Conservation (phyloP, 1,284 basidiomycete genomes). For the Sanguinoderma infundibulare region DNA sequence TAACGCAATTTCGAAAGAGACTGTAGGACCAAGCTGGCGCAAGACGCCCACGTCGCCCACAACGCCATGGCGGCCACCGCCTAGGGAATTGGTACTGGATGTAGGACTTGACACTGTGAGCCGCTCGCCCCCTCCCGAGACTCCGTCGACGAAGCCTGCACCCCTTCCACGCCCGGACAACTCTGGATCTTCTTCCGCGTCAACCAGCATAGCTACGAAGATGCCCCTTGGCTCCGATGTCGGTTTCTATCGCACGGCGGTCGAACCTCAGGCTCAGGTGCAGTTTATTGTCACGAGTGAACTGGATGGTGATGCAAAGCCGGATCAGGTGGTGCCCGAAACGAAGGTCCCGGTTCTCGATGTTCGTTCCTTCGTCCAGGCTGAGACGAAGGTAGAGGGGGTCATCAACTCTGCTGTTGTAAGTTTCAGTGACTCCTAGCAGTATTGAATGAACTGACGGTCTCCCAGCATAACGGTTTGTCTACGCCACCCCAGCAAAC, state of each 20-base stretch:
- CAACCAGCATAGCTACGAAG: constrained; percentile 33
- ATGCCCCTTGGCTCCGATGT: constrained; percentile 72
- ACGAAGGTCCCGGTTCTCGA: not conserved
- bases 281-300: constrained; percentile 81
- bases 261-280: constrained; percentile 51
- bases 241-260: constrained; percentile 69
- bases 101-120: constrained; percentile 53
- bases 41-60: constrained; percentile 27
- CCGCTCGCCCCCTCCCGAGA: constrained; percentile 63
- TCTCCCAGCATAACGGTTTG: constrained; percentile 24
- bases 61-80: constrained; percentile 12
- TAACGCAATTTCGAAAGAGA: constrained; percentile 38
- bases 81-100: constrained; percentile 12
- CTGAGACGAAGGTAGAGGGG: not conserved
- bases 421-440: not conserved
- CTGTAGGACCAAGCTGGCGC: constrained; percentile 64
- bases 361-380: not conserved
- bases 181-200: constrained; percentile 31
- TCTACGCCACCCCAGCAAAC: constrained; percentile 55
- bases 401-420: not conserved
- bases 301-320: constrained; percentile 48
- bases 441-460: not conserved
- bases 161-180: constrained; percentile 29
- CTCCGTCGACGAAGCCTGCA: constrained; percentile 19
- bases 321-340: not conserved